These are phyloP conservation scores for Blumeria hordei DNA, from an alignment of 2,329 filamentous ascomycete species.

Conservation along the genomic window DNA sequence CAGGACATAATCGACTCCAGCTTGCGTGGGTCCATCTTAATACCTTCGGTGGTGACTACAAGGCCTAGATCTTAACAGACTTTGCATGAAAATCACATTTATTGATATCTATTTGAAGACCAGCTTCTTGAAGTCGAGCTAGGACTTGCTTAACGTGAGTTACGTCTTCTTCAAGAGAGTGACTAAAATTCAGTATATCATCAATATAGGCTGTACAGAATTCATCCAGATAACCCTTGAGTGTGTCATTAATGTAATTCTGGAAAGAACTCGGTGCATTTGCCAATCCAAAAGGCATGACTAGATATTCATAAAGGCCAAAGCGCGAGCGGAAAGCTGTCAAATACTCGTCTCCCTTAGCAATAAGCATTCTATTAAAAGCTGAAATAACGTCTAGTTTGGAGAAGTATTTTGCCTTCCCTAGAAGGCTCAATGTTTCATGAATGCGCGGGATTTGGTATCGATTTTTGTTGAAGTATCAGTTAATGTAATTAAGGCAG, in stretches of 20 bases:
- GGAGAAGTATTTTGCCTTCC: neutral
- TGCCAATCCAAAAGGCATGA: slow-evolving; percentile 1
- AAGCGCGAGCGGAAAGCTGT: neutral
- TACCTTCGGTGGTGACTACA: neutral
- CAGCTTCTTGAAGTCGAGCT: neutral
- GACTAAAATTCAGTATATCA: slow-evolving; percentile 2
- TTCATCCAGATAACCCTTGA: neutral
- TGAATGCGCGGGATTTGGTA: neutral
- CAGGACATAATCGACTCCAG: neutral
- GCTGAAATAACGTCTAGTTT: neutral
- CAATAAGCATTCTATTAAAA: neutral
- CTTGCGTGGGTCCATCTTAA: neutral
- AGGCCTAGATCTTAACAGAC: neutral
- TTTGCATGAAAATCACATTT: neutral
- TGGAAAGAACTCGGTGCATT: slow-evolving; percentile 2
- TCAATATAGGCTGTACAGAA: neutral
- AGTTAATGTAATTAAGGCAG: too few species aligned
- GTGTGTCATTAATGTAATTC: neutral
- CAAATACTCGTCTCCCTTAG: neutral
- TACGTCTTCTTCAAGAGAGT: neutral
- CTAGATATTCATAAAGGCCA: neutral
- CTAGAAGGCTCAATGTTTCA: neutral
- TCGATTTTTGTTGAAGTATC: too few species aligned
- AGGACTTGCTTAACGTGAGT: neutral
- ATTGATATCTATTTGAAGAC: neutral